Conservation (phyloP, 306 rosid genomes). For the Cucurbita argyrosperma region DNA sequence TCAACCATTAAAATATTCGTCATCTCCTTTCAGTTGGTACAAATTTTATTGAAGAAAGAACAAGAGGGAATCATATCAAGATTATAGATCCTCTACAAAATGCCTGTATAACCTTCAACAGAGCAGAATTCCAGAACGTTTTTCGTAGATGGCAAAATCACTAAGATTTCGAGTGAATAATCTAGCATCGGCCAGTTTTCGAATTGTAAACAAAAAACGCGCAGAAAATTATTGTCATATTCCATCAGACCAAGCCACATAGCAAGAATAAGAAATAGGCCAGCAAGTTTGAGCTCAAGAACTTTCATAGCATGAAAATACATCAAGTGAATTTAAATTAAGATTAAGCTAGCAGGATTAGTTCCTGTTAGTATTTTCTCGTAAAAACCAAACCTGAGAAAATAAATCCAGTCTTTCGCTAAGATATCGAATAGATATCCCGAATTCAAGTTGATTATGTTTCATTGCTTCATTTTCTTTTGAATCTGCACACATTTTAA, state of each 20-base stretch:
- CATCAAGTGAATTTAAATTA: background rate
- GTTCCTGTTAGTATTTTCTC: too few species aligned
- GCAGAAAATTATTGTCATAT: background rate
- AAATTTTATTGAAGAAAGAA: background rate
- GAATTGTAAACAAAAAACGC: background rate
- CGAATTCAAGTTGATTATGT: too few species aligned
- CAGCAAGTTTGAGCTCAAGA: background rate
- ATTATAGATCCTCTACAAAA: background rate
- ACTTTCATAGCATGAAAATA: background rate
- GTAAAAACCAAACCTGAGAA: too few species aligned
- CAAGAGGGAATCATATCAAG: background rate
- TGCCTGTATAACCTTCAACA: background rate
- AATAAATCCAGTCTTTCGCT: too few species aligned
- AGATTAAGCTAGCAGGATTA: too few species aligned
- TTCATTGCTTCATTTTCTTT: background rate
- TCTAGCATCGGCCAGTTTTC: background rate
- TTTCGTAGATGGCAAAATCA: background rate
- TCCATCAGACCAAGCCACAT: background rate
- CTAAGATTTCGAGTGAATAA: background rate
- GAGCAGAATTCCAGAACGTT: background rate
- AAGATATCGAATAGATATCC: too few species aligned
- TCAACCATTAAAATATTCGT: conserved; percentile 12
- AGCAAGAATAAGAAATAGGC: background rate
- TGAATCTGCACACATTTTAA: background rate
- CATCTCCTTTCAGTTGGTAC: background rate